Evolutionary conservation across 805 yeast species (phyloP).

Genomic region (Cyberlindnera galapagoensis): DNA sequence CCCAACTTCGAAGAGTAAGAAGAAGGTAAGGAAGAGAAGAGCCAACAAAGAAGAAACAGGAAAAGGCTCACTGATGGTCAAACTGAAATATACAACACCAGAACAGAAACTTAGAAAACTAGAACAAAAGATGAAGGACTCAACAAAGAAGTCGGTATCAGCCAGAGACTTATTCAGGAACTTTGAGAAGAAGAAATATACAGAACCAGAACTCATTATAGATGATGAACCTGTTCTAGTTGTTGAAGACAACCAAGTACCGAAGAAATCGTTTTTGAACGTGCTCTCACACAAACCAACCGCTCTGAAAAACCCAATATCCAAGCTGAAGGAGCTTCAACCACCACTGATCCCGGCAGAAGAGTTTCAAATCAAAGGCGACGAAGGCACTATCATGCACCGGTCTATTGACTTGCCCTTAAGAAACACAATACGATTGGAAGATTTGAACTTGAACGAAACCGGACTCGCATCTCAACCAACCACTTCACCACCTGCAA

Average conservation of each 20-base stretch:
- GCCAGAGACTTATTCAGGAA: slow-evolving; percentile 16
- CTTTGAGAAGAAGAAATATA: slow-evolving; percentile 4
- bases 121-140: slow-evolving; percentile 17
- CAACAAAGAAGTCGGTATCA: slow-evolving; percentile 11
- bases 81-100: slow-evolving; percentile 17
- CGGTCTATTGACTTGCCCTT: slow-evolving; percentile 3
- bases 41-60: background rate
- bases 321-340: slow-evolving; percentile 16
- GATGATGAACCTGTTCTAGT: slow-evolving; percentile 1
- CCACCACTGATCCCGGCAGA: slow-evolving; percentile 11
- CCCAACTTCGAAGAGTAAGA: slow-evolving; percentile 1
- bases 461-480: background rate
- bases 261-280: slow-evolving; percentile 9
- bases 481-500: background rate
- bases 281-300: slow-evolving; percentile 6
- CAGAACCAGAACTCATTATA: slow-evolving; percentile 1
- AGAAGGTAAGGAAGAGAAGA: slow-evolving; percentile 3
- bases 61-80: slow-evolving; percentile 7
- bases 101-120: slow-evolving; percentile 14
- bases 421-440: background rate
- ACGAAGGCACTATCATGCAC: slow-evolving; percentile 2
- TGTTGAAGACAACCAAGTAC: too few species aligned
- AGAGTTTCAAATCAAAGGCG: slow-evolving; percentile 12
- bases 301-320: slow-evolving; percentile 11
- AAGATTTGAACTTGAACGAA: slow-evolving; percentile 1